phyloP scores from a whole-genome alignment of 352 stramenopile species.

The Phytophthora brassicae region DNA sequence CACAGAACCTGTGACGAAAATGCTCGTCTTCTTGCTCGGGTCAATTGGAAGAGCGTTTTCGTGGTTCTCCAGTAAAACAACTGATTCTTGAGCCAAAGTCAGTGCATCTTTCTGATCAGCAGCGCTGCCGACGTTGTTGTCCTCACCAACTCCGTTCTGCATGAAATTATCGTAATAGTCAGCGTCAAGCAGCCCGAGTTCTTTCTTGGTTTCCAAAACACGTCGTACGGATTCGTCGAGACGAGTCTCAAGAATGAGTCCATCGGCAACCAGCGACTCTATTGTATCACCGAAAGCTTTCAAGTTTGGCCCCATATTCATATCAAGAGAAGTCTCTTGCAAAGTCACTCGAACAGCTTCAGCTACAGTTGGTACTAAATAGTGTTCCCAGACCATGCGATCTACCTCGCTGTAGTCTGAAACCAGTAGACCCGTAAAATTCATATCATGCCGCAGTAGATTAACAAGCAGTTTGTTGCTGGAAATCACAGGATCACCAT shows the following conservation, averaged over 20 bases:
- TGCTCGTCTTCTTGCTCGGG: constrained; percentile 6
- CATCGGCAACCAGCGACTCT: constrained; percentile 47
- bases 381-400: constrained; percentile 84
- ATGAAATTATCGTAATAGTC: constrained; percentile 13
- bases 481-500: constrained; percentile 84
- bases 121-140: constrained; percentile 41
- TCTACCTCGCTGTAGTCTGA: constrained; percentile 93
- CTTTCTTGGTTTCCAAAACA: constrained; percentile 61
- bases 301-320: constrained; percentile 87
- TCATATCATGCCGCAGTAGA: constrained; percentile 85
- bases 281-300: constrained; percentile 53
- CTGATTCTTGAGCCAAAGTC: constrained; percentile 67
- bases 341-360: constrained; percentile 78
- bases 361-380: constrained; percentile 54
- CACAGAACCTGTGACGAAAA: constrained; percentile 69
- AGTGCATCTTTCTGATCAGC: constrained; percentile 61
- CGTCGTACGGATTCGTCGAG: constrained; percentile 65
- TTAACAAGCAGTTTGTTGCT: constrained; percentile 78
- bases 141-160: constrained; percentile 1
- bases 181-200: constrained; percentile 46
- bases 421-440: constrained; percentile 89
- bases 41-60: constrained; percentile 44
- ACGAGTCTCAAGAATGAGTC: constrained; percentile 44
- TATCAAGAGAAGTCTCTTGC: constrained; percentile 88
- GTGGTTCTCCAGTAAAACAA: constrained; percentile 81